phyloP scores from a whole-genome alignment of 495 filamentous ascomycete species.

The Penicillium odoratum region DNA sequence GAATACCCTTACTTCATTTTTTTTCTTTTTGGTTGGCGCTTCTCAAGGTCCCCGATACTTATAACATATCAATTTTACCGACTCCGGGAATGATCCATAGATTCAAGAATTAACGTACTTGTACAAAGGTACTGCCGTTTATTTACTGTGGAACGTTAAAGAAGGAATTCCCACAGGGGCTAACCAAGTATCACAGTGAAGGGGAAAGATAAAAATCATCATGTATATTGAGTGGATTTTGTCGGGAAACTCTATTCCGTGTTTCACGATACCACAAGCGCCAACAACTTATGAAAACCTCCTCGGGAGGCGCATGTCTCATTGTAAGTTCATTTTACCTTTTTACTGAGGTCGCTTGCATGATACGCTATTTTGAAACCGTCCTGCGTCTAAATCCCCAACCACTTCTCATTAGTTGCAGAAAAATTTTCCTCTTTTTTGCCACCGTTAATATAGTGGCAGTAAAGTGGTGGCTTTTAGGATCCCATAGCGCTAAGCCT shows the following conservation, averaged over 20 bases:
- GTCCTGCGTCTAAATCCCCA: constrained; percentile 3
- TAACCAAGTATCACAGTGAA: not conserved
- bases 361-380: constrained; percentile 2
- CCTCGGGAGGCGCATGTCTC: constrained; percentile 20
- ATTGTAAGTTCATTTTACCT: constrained; percentile 7
- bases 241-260: constrained; percentile 15
- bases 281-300: constrained; percentile 11
- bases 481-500: constrained; percentile 13
- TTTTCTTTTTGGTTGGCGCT: not conserved
- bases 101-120: not conserved
- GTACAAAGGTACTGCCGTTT: constrained; percentile 4
- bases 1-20: not conserved
- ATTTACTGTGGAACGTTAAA: constrained; percentile 1
- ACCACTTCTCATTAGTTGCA: not conserved
- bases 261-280: constrained; percentile 17
- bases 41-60: not conserved
- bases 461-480: constrained; percentile 12
- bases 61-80: not conserved
- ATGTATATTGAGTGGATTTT: not conserved
- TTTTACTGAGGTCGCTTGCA: not conserved
- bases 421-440: constrained; percentile 1
- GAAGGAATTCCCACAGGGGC: not conserved
- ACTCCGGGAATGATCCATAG: not conserved
- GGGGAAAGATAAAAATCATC: not conserved
- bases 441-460: constrained; percentile 1